Conservation (phyloP, 352 stramenopile genomes). For the Pythium aristosporum region DNA sequence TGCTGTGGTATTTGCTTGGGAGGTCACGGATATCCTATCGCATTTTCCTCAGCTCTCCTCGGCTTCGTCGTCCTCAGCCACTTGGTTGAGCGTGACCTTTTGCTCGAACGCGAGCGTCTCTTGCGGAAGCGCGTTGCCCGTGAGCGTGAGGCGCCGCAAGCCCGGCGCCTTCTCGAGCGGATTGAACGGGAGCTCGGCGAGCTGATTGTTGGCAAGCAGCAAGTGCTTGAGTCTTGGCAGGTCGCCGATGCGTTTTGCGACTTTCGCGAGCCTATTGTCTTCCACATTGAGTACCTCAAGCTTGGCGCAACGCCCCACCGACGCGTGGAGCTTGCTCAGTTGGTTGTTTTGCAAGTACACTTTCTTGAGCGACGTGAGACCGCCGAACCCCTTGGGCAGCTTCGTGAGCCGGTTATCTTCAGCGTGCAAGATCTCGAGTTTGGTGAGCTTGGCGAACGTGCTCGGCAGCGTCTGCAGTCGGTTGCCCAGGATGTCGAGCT, state of each 20-base stretch:
- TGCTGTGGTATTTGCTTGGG: neutral
- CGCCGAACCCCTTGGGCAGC: constrained; percentile 77
- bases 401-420: constrained; percentile 74
- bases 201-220: constrained; percentile 82
- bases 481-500: constrained; percentile 79
- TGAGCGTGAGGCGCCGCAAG: constrained; percentile 79
- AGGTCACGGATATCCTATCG: neutral
- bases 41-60: constrained; percentile 19
- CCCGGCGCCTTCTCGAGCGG: constrained; percentile 63
- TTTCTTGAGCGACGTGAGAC: constrained; percentile 64
- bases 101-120: constrained; percentile 65
- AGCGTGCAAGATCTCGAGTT: constrained; percentile 80
- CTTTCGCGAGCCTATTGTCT: constrained; percentile 78
- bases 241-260: constrained; percentile 82
- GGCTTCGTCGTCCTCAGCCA: constrained; percentile 58
- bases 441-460: constrained; percentile 63
- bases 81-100: constrained; percentile 53
- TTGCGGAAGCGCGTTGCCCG: constrained; percentile 61
- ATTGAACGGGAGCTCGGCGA: constrained; percentile 80
- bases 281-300: constrained; percentile 86
- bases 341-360: constrained; percentile 86
- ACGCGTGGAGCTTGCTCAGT: constrained; percentile 77
- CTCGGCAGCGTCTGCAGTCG: constrained; percentile 57
- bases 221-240: constrained; percentile 79
- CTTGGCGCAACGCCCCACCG: constrained; percentile 68